phyloP scores from a whole-genome alignment of 768 basidiomycete genomes.

The Clitopilus hobsonii region DNA sequence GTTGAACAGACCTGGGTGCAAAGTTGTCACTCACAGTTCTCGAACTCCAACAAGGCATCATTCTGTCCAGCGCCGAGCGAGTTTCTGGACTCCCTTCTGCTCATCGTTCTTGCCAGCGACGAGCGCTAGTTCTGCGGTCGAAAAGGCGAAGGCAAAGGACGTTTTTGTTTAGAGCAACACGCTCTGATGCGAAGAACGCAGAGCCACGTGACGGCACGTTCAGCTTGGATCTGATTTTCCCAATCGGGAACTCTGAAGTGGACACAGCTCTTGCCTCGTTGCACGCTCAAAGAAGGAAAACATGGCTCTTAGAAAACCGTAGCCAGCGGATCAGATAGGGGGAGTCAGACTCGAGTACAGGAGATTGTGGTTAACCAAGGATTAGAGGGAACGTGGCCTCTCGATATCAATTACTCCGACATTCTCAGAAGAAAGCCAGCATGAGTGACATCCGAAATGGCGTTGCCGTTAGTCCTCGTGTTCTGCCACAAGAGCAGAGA shows the following conservation, averaged over 20 bases:
- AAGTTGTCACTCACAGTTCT: conserved; percentile 60
- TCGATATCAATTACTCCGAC: background rate
- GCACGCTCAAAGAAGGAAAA: background rate
- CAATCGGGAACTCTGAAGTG: background rate
- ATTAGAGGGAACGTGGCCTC: background rate
- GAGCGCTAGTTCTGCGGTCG: conserved; percentile 13
- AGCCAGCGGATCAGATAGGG: background rate
- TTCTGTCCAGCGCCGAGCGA: conserved; percentile 66
- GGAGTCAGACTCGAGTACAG: background rate
- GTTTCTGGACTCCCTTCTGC: conserved; percentile 58
- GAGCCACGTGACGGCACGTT: conserved; percentile 18
- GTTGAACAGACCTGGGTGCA: conserved; percentile 3
- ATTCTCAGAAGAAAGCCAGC: conserved; percentile 26
- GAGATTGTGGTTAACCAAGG: background rate
- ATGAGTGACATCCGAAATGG: too few relatives aligned
- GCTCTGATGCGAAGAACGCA: conserved; percentile 16
- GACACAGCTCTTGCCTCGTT: background rate
- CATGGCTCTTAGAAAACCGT: background rate
- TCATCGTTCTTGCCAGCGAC: conserved; percentile 36
- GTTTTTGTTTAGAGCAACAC: conserved; percentile 16
- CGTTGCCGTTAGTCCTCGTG: background rate
- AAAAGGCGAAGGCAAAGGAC: conserved; percentile 8
- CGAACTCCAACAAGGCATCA: conserved; percentile 80
- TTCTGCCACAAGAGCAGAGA: background rate
- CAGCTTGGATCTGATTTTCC: conserved; percentile 1